Evolutionary conservation across 805 yeast species (phyloP), one percentile per base, ranked within the genome.

Genomic region (Cyberlindnera petersonii): DNA sequence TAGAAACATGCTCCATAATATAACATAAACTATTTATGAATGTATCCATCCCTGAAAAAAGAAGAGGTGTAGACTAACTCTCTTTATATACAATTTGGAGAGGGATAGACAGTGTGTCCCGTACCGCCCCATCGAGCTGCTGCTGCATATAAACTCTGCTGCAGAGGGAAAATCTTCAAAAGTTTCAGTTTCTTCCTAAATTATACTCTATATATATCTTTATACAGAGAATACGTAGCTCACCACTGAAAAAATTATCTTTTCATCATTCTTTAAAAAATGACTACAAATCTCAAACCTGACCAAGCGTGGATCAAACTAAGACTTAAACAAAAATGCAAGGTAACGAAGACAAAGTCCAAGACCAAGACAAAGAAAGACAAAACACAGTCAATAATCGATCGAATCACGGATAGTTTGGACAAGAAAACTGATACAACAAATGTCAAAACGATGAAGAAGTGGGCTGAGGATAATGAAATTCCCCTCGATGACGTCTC

Each of bases 381-480:
- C 26, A 22, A 21, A 11, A 45, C 53, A 14, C 40, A 49, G 39
- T 33, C 46, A 14, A 37, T 52, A 6, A 36, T 46, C 22, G 47
- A 44, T 21, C 33, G 37, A 22, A 43, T 52, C 37, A 50, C 47
- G 4, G 30, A 39, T 4, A 33, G 37, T 17, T 20, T 49, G 7
- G 53, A 50, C 14, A 46, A 49, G 26, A 39, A 40, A 24, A 21
- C 31, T 6, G 31, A 15, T 21, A 27, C 23, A 13, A 39, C 33
- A 15, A 36, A 36, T 26, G 33, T 37, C 9, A 27, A 29, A 11
- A 16, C 31, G 4, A 29, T 49, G 22, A 31, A 41, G 19, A 31
- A 43, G 28, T 58, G 56, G 58, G 62, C 61, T 5, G 50, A 55
- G 13, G 59, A 53, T 13, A 48, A 55, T 21, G 58, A 52, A 31